phyloP scores from a whole-genome alignment of 2,329 filamentous ascomycete species.

The Chrysosporium keratinophilum region DNA sequence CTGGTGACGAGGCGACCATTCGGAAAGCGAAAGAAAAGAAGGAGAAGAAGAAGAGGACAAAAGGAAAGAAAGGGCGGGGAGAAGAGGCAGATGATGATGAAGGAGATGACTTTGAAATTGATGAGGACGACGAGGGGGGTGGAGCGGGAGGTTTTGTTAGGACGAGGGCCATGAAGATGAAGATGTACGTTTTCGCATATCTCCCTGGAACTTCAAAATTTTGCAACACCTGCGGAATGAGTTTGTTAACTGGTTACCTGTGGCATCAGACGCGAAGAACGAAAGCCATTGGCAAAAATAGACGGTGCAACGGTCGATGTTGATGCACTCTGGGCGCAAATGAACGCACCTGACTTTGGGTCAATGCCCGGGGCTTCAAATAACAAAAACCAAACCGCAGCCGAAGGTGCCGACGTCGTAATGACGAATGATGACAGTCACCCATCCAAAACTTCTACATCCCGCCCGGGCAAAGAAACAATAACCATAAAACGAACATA shows the following conservation, averaged over 20 bases:
- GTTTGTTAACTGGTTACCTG: constrained; percentile 3
- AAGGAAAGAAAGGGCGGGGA: constrained; percentile 21
- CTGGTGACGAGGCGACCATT: constrained; percentile 49
- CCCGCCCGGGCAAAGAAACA: constrained; percentile 31
- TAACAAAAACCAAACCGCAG: constrained; percentile 16
- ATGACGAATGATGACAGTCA: not conserved
- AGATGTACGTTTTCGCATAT: constrained; percentile 29
- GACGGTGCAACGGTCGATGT: constrained; percentile 46
- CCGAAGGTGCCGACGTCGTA: constrained; percentile 15
- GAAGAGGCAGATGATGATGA: constrained; percentile 30
- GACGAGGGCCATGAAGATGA: constrained; percentile 44
- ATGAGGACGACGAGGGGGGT: constrained; percentile 30
- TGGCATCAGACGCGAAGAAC: constrained; percentile 36
- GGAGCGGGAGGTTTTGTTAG: constrained; percentile 44
- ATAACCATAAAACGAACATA: constrained; percentile 49
- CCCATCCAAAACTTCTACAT: not conserved
- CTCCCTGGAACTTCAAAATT: constrained; percentile 2
- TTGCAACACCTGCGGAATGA: not conserved
- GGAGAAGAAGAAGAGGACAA: constrained; percentile 31
- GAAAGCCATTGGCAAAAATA: constrained; percentile 38
- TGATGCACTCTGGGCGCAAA: constrained; percentile 44
- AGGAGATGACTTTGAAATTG: constrained; percentile 20
- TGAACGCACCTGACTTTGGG: constrained; percentile 33
- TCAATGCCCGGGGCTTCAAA: constrained; percentile 14
- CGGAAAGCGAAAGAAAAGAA: constrained; percentile 36